Conservation (phyloP, 306 rosid genomes). For the Vigna angularis region DNA sequence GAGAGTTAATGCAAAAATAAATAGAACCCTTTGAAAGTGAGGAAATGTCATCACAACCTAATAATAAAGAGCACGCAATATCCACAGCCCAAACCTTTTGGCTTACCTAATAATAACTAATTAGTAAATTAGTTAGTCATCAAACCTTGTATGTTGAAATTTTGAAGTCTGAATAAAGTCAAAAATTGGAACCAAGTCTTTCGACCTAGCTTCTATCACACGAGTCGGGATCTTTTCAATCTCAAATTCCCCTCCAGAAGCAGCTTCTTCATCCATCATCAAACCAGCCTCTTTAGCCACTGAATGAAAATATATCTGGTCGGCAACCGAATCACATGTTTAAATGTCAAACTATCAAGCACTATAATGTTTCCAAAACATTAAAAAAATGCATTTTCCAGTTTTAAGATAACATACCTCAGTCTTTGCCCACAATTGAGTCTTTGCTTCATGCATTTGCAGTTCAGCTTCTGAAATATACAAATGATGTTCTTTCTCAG, state of each 20-base stretch:
- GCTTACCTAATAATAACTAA: conserved; percentile 10
- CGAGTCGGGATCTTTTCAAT: conserved; percentile 62
- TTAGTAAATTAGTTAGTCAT: conserved; percentile 4
- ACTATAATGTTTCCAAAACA: conserved; percentile 30
- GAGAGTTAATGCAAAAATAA: not conserved
- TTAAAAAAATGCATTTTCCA: not conserved
- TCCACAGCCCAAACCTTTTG: not conserved
- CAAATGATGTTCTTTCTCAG: conserved; percentile 60
- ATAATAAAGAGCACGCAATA: not conserved
- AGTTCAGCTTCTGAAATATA: conserved; percentile 86
- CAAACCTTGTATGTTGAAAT: conserved; percentile 60
- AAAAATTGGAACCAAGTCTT: conserved; percentile 70
- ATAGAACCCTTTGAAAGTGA: not conserved
- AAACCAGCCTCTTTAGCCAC: conserved; percentile 53
- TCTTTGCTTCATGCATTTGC: conserved; percentile 67
- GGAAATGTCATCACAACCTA: not conserved
- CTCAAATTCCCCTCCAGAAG: conserved; percentile 65
- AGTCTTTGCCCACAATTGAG: conserved; percentile 69
- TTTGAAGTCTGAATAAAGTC: conserved; percentile 58
- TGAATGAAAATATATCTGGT: conserved; percentile 73
- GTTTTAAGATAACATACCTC: conserved; percentile 56
- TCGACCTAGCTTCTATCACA: conserved; percentile 71
- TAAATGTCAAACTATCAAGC: conserved; percentile 24
- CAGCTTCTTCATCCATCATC: conserved; percentile 44
- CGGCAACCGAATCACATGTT: conserved; percentile 39